phyloP scores from a whole-genome alignment of 2,329 filamentous ascomycete species.

The Talaromyces atroroseus region DNA sequence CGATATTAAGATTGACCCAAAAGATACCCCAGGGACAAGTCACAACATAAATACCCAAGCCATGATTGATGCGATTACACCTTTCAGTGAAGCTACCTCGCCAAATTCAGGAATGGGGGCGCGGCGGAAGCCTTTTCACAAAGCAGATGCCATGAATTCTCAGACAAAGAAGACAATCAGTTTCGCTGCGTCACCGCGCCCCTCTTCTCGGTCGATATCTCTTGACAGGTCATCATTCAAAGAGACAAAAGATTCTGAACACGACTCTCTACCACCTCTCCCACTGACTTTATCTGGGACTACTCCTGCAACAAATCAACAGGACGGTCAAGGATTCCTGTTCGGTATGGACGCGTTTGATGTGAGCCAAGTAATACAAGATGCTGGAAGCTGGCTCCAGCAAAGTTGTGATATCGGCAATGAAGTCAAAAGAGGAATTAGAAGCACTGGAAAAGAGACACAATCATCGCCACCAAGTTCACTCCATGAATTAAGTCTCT shows the following conservation, averaged over 20 bases:
- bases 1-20: slow-evolving; percentile 7
- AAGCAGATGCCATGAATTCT: slow-evolving; percentile 7
- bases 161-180: slow-evolving; percentile 21
- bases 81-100: slow-evolving; percentile 34
- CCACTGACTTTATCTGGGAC: slow-evolving; percentile 30
- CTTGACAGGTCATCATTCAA: background rate
- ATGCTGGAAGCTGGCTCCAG: slow-evolving; percentile 42
- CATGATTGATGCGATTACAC: slow-evolving; percentile 37
- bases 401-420: slow-evolving; percentile 40
- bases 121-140: background rate
- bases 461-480: slow-evolving; percentile 10
- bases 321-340: slow-evolving; percentile 30
- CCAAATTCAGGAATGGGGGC: slow-evolving; percentile 19
- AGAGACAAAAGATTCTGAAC: background rate
- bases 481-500: background rate
- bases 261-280: slow-evolving; percentile 14
- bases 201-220: background rate
- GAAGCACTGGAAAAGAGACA: slow-evolving; percentile 13
- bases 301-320: slow-evolving; percentile 23
- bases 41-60: slow-evolving; percentile 35
- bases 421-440: slow-evolving; percentile 19
- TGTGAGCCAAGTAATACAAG: slow-evolving; percentile 40
- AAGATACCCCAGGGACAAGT: background rate
- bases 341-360: slow-evolving; percentile 35
- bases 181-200: slow-evolving; percentile 14